These are phyloP conservation scores for Vitellaria paradoxa DNA, from an alignment of 179 eudicot species.

Conservation along the genomic window DNA sequence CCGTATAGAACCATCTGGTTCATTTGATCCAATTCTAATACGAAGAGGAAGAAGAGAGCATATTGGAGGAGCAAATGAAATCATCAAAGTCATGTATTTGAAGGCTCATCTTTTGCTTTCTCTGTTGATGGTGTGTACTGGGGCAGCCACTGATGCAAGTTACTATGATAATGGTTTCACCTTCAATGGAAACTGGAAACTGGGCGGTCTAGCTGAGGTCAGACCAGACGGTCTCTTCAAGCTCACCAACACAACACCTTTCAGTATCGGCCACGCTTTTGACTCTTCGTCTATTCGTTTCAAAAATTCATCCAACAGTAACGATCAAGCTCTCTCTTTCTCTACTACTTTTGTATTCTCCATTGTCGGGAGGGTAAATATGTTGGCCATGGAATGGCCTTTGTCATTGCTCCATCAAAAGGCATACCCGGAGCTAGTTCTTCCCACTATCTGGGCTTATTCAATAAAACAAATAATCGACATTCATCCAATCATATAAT, in stretches of 20 bases:
- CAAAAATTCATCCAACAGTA: slow-evolving; percentile 20
- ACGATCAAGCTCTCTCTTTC: slow-evolving; percentile 17
- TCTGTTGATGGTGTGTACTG: too few relatives aligned
- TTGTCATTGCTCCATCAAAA: slow-evolving; percentile 25
- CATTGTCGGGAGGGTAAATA: slow-evolving; percentile 18
- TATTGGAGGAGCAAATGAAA: too few relatives aligned
- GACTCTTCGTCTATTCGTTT: slow-evolving; percentile 20
- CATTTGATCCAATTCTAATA: too few relatives aligned
- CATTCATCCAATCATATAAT: slow-evolving; percentile 26
- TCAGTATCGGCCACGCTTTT: slow-evolving; percentile 26
- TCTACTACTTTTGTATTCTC: too few relatives aligned
- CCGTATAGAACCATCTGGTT: too few relatives aligned
- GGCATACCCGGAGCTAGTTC: slow-evolving; percentile 7
- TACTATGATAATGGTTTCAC: too few relatives aligned
- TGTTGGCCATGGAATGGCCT: slow-evolving; percentile 34
- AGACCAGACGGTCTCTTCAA: slow-evolving; percentile 6
- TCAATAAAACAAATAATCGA: slow-evolving; percentile 19
- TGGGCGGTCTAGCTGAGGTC: slow-evolving; percentile 14
- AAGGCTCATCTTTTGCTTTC: too few relatives aligned
- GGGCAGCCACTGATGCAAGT: too few relatives aligned
- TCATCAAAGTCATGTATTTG: too few relatives aligned
- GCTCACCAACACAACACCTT: neutral
- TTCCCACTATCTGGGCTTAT: slow-evolving; percentile 24
- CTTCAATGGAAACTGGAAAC: slow-evolving; percentile 16
- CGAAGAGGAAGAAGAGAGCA: too few relatives aligned